phyloP scores from a whole-genome alignment of 495 filamentous ascomycete species.

The Acidiella bohemica region DNA sequence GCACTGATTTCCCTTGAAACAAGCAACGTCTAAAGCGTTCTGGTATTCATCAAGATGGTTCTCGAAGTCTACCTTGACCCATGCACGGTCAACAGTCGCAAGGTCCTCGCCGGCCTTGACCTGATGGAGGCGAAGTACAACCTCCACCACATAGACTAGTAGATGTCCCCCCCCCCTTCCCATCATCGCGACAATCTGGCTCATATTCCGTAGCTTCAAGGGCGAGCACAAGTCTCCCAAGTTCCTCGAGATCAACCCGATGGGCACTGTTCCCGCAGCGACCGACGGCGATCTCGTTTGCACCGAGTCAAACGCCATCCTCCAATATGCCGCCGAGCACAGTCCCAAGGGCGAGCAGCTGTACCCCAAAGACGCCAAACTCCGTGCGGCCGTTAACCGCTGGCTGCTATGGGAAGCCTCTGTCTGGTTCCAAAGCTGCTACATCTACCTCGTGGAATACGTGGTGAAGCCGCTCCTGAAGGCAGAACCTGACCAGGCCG shows the following conservation, averaged over 20 bases:
- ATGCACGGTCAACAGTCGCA: conserved; percentile 27
- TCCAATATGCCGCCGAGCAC: conserved; percentile 25
- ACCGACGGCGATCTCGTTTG: conserved; percentile 22
- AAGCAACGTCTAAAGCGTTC: no score
- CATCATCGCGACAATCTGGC: conserved; percentile 19
- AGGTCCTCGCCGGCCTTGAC: conserved; percentile 27
- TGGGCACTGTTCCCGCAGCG: conserved; percentile 25
- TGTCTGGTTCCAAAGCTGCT: conserved; percentile 24
- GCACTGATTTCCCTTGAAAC: no score
- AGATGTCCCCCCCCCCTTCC: conserved; percentile 7
- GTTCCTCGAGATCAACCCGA: conserved; percentile 26
- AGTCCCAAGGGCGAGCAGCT: conserved; percentile 9
- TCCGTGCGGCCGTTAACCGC: conserved; percentile 22
- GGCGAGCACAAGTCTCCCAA: conserved; percentile 23
- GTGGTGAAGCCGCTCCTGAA: conserved; percentile 26
- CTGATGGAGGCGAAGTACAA: conserved; percentile 24
- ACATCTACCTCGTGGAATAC: conserved; percentile 27
- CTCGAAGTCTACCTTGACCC: conserved; percentile 29
- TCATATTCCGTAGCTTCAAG: conserved; percentile 18
- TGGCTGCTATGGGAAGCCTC: conserved; percentile 29
- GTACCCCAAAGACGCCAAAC: conserved; percentile 25
- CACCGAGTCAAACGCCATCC: conserved; percentile 30
- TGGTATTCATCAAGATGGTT: conserved; percentile 14
- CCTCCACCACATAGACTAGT: conserved; percentile 24
- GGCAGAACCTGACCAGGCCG: conserved; percentile 19